Evolutionary conservation across 176 grass and related monocot genomes (phyloP).

Genomic region (Zea mays): Zm-B73-REFERENCE-NAM-5.0 NC_050105.1:132308001-132308500

Average conservation of each 20-base stretch:
- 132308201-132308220: conserved; percentile 20
- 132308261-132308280: neutral
- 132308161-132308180: neutral
- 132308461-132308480: conserved; percentile 40
- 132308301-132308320: conserved; percentile 34
- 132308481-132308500: conserved; percentile 46
- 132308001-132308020: neutral
- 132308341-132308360: neutral
- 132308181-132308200: conserved; percentile 18
- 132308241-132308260: conserved; percentile 12
- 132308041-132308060: neutral
- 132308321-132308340: conserved; percentile 21
- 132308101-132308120: conserved; percentile 42
- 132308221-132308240: neutral
- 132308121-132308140: conserved; percentile 47
- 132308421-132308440: conserved; percentile 83
- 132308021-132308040: neutral
- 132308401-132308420: conserved; percentile 52
- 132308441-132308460: conserved; percentile 34
- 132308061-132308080: conserved; percentile 17
- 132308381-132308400: conserved; percentile 51
- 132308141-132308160: conserved; percentile 16
- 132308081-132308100: conserved; percentile 2
- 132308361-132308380: conserved; percentile 49
- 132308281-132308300: neutral